Evolutionary conservation across 331 rosid genomes (phyloP).

Genomic region (Cydonia oblonga): DNA sequence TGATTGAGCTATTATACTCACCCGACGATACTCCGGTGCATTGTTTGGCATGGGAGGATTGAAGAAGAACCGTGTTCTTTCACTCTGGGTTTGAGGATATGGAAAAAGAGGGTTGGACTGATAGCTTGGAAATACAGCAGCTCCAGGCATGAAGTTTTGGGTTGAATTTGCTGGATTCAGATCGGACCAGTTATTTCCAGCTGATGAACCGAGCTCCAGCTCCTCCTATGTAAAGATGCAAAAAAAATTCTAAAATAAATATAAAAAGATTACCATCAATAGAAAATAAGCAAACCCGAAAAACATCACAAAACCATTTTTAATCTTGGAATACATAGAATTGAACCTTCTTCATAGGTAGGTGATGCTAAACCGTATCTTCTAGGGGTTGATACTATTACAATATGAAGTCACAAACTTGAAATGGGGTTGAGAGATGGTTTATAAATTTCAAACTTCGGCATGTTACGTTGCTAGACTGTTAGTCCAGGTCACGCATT

Average conservation of each 20-base stretch:
- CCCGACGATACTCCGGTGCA: not conserved
- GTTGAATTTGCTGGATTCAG: not conserved
- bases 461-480: not conserved
- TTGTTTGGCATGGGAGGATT: not conserved
- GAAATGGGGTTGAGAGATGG: not conserved
- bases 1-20: not conserved
- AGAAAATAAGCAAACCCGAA: not conserved
- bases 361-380: not conserved
- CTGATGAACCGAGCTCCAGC: not conserved
- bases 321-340: too few relatives aligned
- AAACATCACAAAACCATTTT: not conserved
- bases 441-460: not conserved
- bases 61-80: not conserved
- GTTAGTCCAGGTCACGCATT: not conserved
- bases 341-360: not conserved
- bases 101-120: not conserved
- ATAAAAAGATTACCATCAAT: not conserved
- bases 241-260: not conserved
- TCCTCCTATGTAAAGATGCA: not conserved
- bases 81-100: not conserved
- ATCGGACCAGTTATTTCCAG: not conserved
- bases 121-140: not conserved
- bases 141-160: not conserved
- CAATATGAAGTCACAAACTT: not conserved
- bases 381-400: not conserved